A percentile compares a stretch with the other conserved stretches of the same genome.
Conservation (phyloP, 2,329 filamentous ascomycete genomes). For the Aspergillus aculeatinus region DNA sequence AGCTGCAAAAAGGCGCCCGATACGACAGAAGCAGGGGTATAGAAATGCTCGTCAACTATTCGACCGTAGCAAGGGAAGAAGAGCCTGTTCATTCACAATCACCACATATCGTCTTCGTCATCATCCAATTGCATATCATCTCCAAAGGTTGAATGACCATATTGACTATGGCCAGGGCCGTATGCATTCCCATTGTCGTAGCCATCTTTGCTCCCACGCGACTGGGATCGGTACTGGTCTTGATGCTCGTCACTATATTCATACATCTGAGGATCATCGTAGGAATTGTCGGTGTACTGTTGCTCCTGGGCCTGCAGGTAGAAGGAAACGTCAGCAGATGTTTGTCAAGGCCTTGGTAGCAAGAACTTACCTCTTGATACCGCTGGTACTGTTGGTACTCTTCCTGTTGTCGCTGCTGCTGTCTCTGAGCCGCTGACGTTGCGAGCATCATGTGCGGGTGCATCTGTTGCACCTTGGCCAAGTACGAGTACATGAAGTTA, state of each 20-base stretch:
- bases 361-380: slow-evolving; percentile 46
- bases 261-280: slow-evolving; percentile 54
- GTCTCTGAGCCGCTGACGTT: slow-evolving; percentile 70
- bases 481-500: slow-evolving; percentile 99
- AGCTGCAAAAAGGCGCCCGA: slow-evolving; percentile 24
- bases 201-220: slow-evolving; percentile 37
- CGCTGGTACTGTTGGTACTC: slow-evolving; percentile 48
- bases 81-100: slow-evolving; percentile 26
- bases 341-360: background rate
- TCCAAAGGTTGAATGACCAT: slow-evolving; percentile 42
- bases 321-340: background rate
- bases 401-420: slow-evolving; percentile 43
- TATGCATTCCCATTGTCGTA: slow-evolving; percentile 41
- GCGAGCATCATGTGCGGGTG: slow-evolving; percentile 92
- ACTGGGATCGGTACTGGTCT: slow-evolving; percentile 39
- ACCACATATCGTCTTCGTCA: slow-evolving; percentile 53
- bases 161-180: slow-evolving; percentile 37
- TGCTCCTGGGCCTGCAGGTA: slow-evolving; percentile 24
- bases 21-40: slow-evolving; percentile 34
- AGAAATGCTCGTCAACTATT: slow-evolving; percentile 28
- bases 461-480: slow-evolving; percentile 98
- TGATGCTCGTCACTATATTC: slow-evolving; percentile 49
- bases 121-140: slow-evolving; percentile 45
- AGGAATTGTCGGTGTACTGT: slow-evolving; percentile 43
- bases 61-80: slow-evolving; percentile 25